These are phyloP conservation scores for Thelonectria blattea DNA, from an alignment of 2,329 filamentous ascomycete species.

Conservation along the genomic window DNA sequence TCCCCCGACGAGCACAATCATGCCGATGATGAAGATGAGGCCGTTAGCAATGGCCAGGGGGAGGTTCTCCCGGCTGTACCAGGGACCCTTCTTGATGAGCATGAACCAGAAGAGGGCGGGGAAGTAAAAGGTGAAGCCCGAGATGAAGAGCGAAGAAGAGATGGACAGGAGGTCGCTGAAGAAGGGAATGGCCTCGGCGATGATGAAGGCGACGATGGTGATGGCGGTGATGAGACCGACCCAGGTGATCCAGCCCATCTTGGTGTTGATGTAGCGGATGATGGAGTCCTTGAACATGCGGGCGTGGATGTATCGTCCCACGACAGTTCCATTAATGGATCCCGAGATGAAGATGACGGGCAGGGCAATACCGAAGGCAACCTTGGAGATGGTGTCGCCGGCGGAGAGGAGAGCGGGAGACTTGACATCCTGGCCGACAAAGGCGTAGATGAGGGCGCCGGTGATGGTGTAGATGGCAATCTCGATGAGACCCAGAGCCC, in stretches of 20 bases:
- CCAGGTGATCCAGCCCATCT: conserved; percentile 57
- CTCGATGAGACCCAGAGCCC: conserved; percentile 62
- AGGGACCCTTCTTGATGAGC: conserved; percentile 37
- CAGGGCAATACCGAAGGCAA: conserved; percentile 69
- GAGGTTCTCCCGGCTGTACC: conserved; percentile 18
- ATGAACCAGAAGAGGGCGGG: conserved; percentile 49
- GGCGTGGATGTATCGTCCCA: conserved; percentile 47
- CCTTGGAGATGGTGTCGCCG: conserved; percentile 59
- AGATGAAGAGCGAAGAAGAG: conserved; percentile 54
- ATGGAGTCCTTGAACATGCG: conserved; percentile 44
- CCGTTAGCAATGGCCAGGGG: not conserved
- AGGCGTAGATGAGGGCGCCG: conserved; percentile 70
- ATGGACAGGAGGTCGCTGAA: conserved; percentile 41
- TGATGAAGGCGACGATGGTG: conserved; percentile 70
- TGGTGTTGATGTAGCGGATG: conserved; percentile 48
- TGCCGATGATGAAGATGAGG: conserved; percentile 16
- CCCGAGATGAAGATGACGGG: conserved; percentile 52
- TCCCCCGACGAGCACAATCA: conserved; percentile 18
- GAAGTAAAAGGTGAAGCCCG: conserved; percentile 46
- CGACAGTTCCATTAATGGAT: conserved; percentile 61
- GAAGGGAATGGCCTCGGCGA: conserved; percentile 71
- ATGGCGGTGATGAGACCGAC: conserved; percentile 58
- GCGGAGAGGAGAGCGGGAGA: conserved; percentile 70
- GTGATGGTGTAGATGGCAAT: conserved; percentile 67
- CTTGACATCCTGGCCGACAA: conserved; percentile 62